Evolutionary conservation across 139 green algal genomes (phyloP), one percentile per base, ranked within the genome.

Genomic region (Coelastrella sp.): DNA sequence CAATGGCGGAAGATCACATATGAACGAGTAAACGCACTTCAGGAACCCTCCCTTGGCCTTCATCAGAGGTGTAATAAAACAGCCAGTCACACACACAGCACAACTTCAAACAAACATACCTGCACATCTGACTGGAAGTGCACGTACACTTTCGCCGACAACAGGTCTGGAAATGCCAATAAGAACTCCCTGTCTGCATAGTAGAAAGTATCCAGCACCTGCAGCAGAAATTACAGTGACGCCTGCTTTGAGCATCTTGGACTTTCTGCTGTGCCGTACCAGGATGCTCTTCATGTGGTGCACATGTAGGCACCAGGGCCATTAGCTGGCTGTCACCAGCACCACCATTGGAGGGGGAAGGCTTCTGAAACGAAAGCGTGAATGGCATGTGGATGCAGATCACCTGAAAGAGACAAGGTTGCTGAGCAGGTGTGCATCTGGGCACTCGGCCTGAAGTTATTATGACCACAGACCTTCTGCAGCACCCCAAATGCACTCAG

Each of bases 181-280:
- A 99, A 89, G 65, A 98, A 90, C 24, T 90, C 65, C 9, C 85
- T 83, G 59, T 99, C 97, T 8, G 96, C 97, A 84, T 96, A 96
- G 22, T 93, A 61, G 4, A 99, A 93, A 10, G 94, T 95, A 79
- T 98, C 96, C n/a, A 99, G 89, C 63, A 98, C 95, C 95, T 97
- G 63, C 84, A 78, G 60, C 25, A 66, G 1, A 80, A 49, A 49
- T 5, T 49, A 76, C 68, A 76, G 68, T 4, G 14, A 19, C 35
- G 68, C 15, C 15, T 70, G 14, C 11, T 70, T 15, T 49, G 35
- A 49, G 35, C 35, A 49, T 49, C 35, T 49, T 49, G 35, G 35
- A 49, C 35, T 49, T 49, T 3, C 3, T 49, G 35, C 35, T 49
- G 35, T 49, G 35, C 35, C 35, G 35, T 49, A 3, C 35, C 79